Percentiles rank a stretch among this genome's conserved stretches.
Evolutionary conservation across 2,329 filamentous ascomycete genomes (phyloP).

Genomic region (Calcarisporium arbuscula): DNA sequence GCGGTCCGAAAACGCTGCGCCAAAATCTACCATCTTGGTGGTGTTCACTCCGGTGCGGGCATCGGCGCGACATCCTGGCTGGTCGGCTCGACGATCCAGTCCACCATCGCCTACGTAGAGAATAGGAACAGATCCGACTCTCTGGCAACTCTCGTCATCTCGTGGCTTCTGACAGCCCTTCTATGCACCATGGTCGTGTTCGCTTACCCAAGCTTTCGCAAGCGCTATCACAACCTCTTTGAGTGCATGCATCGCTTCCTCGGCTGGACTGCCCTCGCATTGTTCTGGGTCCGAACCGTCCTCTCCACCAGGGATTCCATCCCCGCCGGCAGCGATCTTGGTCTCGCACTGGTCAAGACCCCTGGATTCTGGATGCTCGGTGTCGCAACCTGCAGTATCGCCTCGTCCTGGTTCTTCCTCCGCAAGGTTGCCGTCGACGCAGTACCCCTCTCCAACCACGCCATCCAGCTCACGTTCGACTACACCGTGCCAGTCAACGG

Average conservation of each 20-base stretch:
- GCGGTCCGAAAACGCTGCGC: conserved; percentile 40
- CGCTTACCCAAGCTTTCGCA: conserved; percentile 58
- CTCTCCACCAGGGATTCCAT: conserved; percentile 43
- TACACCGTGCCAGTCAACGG: conserved; percentile 51
- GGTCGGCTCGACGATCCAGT: conserved; percentile 33
- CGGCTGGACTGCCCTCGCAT: conserved; percentile 59
- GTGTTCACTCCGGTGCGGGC: conserved; percentile 44
- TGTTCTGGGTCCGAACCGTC: conserved; percentile 60
- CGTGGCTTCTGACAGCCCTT: conserved; percentile 52
- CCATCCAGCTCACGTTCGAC: conserved; percentile 62
- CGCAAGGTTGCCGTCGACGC: conserved; percentile 60
- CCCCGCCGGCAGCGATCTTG: conserved; percentile 25
- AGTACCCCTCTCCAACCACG: conserved; percentile 65
- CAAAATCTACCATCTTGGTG: conserved; percentile 47
- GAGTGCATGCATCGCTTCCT: conserved; percentile 66
- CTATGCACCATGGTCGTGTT: conserved; percentile 54
- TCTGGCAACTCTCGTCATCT: conserved; percentile 38
- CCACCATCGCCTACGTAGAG: conserved; percentile 26
- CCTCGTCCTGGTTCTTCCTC: conserved; percentile 68
- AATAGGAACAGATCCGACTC: conserved; percentile 27
- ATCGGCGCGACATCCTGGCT: conserved; percentile 45
- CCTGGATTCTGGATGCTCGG: conserved; percentile 61
- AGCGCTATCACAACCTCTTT: conserved; percentile 60
- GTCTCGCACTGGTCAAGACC: conserved; percentile 27
- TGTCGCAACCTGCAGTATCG: conserved; percentile 56